Conservation (phyloP, 2,329 filamentous ascomycete genomes). For the Pseudodiploospora longispora region DNA sequence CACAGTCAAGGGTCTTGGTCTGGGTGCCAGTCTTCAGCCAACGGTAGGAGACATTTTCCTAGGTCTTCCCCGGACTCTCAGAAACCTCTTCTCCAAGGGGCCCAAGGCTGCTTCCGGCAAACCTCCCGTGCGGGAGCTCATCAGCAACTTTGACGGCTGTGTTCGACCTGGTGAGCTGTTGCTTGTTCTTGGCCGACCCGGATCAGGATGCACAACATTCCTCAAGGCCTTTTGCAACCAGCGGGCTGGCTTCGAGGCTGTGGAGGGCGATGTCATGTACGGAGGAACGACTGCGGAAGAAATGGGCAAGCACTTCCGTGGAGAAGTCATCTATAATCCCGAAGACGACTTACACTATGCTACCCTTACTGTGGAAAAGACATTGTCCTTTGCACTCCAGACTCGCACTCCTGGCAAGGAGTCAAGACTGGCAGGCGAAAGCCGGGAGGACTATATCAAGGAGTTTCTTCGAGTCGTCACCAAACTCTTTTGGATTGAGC, state of each 20-base stretch:
- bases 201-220: conserved; percentile 62
- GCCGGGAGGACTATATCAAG: conserved; percentile 43
- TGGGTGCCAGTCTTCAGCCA: conserved; percentile 49
- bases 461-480: conserved; percentile 54
- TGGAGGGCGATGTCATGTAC: conserved; percentile 59
- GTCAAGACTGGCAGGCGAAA: conserved; percentile 50
- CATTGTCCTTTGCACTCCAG: conserved; percentile 57
- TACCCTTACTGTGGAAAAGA: conserved; percentile 58
- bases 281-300: conserved; percentile 38
- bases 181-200: conserved; percentile 58
- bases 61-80: conserved; percentile 39
- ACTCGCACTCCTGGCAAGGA: conserved; percentile 48
- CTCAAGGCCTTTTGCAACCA: conserved; percentile 67
- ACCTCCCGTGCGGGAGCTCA: conserved; percentile 54
- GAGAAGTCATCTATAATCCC: conserved; percentile 59
- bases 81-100: conserved; percentile 39
- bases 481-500: conserved; percentile 63
- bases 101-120: conserved; percentile 44
- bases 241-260: conserved; percentile 52
- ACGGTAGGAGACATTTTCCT: conserved; percentile 58
- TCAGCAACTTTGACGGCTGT: conserved; percentile 58
- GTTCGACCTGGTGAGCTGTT: conserved; percentile 65
- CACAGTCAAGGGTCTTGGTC: conserved; percentile 61
- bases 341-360: conserved; percentile 64
- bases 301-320: conserved; percentile 47